Percentiles rank a stretch among this genome's conserved stretches.
Evolutionary conservation across 2,329 filamentous ascomycete species (phyloP).

Genomic region (Aspergillus novoparasiticus): DNA sequence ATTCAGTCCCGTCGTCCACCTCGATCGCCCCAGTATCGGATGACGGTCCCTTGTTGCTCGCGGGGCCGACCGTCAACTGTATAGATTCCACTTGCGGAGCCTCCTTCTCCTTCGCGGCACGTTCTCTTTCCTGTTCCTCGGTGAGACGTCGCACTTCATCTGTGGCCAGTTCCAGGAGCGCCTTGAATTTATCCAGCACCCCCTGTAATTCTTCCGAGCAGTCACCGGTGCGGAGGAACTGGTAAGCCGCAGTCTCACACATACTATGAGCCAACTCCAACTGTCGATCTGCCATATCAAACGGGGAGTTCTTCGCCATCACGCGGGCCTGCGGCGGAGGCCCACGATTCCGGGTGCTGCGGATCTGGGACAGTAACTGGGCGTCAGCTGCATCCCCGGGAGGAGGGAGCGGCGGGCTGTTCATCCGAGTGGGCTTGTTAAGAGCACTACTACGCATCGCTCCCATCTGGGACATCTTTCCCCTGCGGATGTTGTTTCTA

Average conservation of each 20-base stretch:
- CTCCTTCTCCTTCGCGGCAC: conserved; percentile 22
- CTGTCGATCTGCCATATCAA: conserved; percentile 74
- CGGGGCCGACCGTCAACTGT: not conserved
- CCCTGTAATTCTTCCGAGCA: conserved; percentile 75
- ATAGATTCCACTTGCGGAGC: conserved; percentile 7
- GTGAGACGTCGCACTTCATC: conserved; percentile 61
- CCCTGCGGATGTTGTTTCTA: conserved; percentile 82
- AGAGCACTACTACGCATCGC: conserved; percentile 25
- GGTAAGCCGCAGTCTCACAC: conserved; percentile 84
- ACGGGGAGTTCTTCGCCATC: conserved; percentile 57
- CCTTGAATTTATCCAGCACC: conserved; percentile 65
- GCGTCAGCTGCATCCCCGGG: conserved; percentile 9
- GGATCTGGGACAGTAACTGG: conserved; percentile 24
- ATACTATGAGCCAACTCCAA: conserved; percentile 78
- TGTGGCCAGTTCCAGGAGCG: conserved; percentile 64
- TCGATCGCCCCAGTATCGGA: conserved; percentile 18
- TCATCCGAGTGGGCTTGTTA: conserved; percentile 11
- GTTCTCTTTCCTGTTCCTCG: conserved; percentile 49
- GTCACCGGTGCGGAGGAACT: conserved; percentile 84
- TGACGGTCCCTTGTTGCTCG: not conserved
- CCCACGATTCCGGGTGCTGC: conserved; percentile 28
- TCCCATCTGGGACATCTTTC: conserved; percentile 61
- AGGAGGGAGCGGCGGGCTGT: not conserved
- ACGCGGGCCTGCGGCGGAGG: conserved; percentile 53
- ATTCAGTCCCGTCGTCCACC: conserved; percentile 22